Evolutionary conservation across 768 basidiomycete genomes (phyloP).

Genomic region (Nidula microcarpa): DNA sequence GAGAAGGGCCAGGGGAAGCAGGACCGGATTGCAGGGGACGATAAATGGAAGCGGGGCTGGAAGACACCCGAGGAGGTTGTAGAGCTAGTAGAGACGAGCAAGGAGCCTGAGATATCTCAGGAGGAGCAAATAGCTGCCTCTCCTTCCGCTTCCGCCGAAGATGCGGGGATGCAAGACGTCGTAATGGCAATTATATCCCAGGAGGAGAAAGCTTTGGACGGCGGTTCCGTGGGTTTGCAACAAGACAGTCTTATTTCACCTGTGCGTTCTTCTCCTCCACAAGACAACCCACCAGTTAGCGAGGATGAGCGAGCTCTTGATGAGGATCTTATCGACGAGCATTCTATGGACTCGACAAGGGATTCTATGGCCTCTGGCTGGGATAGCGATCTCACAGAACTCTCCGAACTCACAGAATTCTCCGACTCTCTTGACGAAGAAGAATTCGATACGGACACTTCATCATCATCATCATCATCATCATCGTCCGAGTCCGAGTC

Average conservation of each 20-base stretch:
- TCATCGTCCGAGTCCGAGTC: neutral
- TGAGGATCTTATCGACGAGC: neutral
- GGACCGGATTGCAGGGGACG: too few relatives aligned
- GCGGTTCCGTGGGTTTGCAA: constrained; percentile 1
- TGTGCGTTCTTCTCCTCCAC: too few relatives aligned
- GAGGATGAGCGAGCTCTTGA: neutral
- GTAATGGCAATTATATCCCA: neutral
- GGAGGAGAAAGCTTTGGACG: neutral
- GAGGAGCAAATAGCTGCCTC: too few relatives aligned
- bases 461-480: neutral
- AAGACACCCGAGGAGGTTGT: too few relatives aligned
- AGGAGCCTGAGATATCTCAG: too few relatives aligned
- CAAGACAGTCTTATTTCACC: neutral
- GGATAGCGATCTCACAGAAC: constrained; percentile 30
- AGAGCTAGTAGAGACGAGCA: too few relatives aligned
- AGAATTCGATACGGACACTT: constrained; percentile 10
- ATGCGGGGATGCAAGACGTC: too few relatives aligned
- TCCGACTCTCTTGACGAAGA: constrained; percentile 18
- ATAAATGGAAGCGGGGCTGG: too few relatives aligned
- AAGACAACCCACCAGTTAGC: neutral
- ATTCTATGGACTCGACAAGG: neutral
- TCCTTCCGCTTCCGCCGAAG: too few relatives aligned
- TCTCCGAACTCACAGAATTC: constrained; percentile 20
- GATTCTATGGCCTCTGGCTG: constrained; percentile 14
- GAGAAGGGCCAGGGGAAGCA: too few relatives aligned